These are phyloP conservation scores for Leishmania tarentolae DNA, from an alignment of 208 protist species.

Conservation along the genomic window DNA sequence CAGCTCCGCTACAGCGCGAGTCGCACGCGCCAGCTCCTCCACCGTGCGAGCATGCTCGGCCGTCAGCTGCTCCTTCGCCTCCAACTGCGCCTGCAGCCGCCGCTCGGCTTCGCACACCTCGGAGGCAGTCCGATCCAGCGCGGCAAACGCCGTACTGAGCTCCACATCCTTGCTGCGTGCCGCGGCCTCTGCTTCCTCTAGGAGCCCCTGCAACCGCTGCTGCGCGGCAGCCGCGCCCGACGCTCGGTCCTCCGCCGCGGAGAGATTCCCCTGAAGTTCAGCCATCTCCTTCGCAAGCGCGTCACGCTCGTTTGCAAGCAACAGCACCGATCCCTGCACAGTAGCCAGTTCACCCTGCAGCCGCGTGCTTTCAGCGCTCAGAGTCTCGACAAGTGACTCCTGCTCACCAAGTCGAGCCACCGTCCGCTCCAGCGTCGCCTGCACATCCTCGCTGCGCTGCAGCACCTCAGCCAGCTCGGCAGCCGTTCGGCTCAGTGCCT, in stretches of 20 bases:
- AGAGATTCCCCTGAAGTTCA: background rate
- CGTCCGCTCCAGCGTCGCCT: slow-evolving; percentile 3
- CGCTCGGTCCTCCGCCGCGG: background rate
- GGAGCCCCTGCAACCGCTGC: background rate
- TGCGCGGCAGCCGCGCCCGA: background rate
- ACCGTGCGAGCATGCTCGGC: slow-evolving; percentile 16
- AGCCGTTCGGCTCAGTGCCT: background rate
- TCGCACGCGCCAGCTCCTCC: slow-evolving; percentile 17
- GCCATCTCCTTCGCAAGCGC: slow-evolving; percentile 5
- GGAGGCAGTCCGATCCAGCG: slow-evolving; percentile 14
- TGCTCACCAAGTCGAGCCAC: slow-evolving; percentile 8
- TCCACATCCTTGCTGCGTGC: background rate
- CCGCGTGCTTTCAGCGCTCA: slow-evolving; percentile 1
- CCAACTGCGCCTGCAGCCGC: slow-evolving; percentile 8
- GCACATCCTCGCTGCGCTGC: slow-evolving; percentile 18
- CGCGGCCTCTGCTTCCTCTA: background rate
- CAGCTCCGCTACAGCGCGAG: slow-evolving; percentile 13
- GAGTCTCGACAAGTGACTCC: slow-evolving; percentile 8
- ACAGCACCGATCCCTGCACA: background rate
- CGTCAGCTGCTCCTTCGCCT: background rate
- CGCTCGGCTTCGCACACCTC: slow-evolving; percentile 18
- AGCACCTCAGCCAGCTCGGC: slow-evolving; percentile 20
- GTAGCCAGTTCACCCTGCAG: slow-evolving; percentile 5
- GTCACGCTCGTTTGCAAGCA: background rate
- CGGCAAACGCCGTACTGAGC: slow-evolving; percentile 7